Evolutionary conservation across 768 basidiomycete genomes (phyloP), one percentile per base, ranked within the genome.

Genomic region (Coprinellus micaceus): DNA sequence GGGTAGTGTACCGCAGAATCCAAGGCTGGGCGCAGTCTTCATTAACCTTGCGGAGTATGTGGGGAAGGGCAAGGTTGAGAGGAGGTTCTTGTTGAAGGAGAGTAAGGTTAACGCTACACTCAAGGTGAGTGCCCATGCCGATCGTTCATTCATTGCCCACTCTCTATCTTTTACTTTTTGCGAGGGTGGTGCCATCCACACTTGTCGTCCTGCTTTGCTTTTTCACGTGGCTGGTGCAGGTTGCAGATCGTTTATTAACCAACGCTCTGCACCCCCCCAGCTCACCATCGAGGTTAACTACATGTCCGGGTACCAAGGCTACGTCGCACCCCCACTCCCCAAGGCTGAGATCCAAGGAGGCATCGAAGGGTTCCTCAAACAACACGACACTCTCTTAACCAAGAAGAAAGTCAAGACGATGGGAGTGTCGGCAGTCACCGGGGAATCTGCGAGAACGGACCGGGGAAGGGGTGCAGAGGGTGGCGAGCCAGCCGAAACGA

Each of bases 71-170:
- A 66, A 67, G 26, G 77, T 89, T 24, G 82, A 82, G 10, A 76
- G 90, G 17, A 75, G 82, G 5, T 88, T 89, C 68, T 75, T 90
- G 6, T 70, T 91, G 4, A 75, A 82, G 47, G 81, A 88, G 62
- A 89, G 86, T 62, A 89, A 88, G 70, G 89, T 84, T 37, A 92
- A 92, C 61, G 88, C 90, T 1, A 87, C 84, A 5, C 74, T 92
- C 47, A 87, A 87, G 76, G 86, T 88, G 43, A 12, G 71, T 61
- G 11, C 3, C 29, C 4, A 11, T 39, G 17, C 25, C 5, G 21
- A 19, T 21, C 29, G 19, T 26, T 30, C 29, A 33, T n/a, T 21
- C 9, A 28, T 51, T 37, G 48, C 4, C 36, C 33, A 6, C 17
- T 21, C 19, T 37, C 24, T 37, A 6, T 21, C 13, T 43, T 5